Evolutionary conservation across 257 asterid species (phyloP), one percentile per base, ranked within the genome.

Genomic region (Avicennia marina): DNA sequence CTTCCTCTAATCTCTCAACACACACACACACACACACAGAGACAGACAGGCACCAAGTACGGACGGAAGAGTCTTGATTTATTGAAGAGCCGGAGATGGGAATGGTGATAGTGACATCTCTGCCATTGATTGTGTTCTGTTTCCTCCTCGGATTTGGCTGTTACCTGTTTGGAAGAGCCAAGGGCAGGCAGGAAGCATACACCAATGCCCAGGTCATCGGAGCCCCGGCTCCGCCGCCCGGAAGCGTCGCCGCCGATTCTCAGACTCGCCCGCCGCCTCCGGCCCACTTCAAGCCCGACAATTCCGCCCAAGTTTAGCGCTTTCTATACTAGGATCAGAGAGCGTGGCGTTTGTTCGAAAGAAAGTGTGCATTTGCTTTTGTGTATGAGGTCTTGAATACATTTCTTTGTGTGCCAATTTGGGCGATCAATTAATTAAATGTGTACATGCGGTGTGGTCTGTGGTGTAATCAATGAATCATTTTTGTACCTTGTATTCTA

Each of bases 101-200:
- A 29, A 82, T 87, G 98, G 89, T 84, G 16, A 81, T 90, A 12
- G 96, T 90, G 61, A 29, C 87, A 20, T 87, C 96, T 44, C 62
- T 90, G 56, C 98, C 98, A 13, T 67, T 90, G 55, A 84, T 87
- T 57, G 62, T 87, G 43, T 84, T 90, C 54, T 82, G 94, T 0
- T 27, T 90, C 0, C 57, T 85, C 31, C 73, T 87, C 5, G 98
- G 96, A 7, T 84, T 90, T 24, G 98, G 98, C 2, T 90, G 98
- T 66, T 90, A 76, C 54, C 61, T 87, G 32, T 70, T 82, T 7
- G 98, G 98, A 53, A 80, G 88, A 74, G 82, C 88, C 50, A 87
- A 74, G 72, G 98, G 98, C 16, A 58, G 96, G 55, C 84, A 69
- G 69, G 95, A 90, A 59, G 64, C 76, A 2, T 79, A 68, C 65